These are phyloP conservation scores for Phytophthora pini DNA, from an alignment of 352 stramenopile species.

Conservation along the genomic window DNA sequence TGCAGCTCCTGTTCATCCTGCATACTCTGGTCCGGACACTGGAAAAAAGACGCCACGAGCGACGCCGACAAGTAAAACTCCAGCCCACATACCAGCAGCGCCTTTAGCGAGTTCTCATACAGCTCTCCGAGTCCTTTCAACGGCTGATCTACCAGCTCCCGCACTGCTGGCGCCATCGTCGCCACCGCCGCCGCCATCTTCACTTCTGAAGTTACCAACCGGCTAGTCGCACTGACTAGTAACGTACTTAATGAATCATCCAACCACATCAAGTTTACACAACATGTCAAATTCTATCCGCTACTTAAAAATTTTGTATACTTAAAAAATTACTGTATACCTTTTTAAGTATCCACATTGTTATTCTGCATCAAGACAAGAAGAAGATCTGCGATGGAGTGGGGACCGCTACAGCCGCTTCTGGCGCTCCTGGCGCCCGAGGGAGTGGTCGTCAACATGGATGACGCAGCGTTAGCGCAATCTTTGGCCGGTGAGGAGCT, in stretches of 20 bases:
- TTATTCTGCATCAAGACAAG: constrained; percentile 18
- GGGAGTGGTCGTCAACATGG: constrained; percentile 37
- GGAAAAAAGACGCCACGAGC: constrained; percentile 77
- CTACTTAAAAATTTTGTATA: too few species aligned
- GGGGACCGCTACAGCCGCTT: constrained; percentile 64
- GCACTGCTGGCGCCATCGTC: constrained; percentile 25
- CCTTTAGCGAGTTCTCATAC: constrained; percentile 68
- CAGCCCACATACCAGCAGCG: constrained; percentile 59
- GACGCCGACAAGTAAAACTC: constrained; percentile 80
- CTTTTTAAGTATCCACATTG: not conserved
- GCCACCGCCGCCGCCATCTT: constrained; percentile 13
- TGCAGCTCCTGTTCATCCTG: constrained; percentile 76
- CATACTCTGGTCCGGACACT: constrained; percentile 51
- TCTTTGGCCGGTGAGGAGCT: constrained; percentile 58
- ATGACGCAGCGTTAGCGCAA: constrained; percentile 51
- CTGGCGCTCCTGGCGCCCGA: constrained; percentile 48
- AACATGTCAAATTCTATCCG: too few species aligned
- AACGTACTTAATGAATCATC: constrained; percentile 14
- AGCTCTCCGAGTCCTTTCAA: constrained; percentile 45
- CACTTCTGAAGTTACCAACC: constrained; percentile 24
- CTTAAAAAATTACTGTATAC: not conserved
- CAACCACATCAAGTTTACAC: constrained; percentile 5
- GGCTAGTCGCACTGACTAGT: constrained; percentile 28
- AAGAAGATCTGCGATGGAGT: constrained; percentile 40
- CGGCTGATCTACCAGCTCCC: constrained; percentile 45